Evolutionary conservation across 805 yeast genomes (phyloP).

Genomic region (Danielozyma ontarioensis): DNA sequence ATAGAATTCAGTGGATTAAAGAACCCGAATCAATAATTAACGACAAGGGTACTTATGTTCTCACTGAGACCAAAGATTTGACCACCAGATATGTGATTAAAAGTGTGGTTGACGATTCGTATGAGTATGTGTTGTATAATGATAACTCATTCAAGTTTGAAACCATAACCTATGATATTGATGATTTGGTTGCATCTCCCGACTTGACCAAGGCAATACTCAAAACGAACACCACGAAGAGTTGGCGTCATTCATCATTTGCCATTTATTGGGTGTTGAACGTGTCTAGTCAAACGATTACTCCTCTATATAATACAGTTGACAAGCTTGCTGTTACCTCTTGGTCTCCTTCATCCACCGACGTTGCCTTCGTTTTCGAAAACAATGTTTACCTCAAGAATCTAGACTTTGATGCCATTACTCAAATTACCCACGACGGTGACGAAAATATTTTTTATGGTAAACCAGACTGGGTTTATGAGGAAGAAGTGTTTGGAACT

Average conservation of each 20-base stretch:
- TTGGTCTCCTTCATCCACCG: slow-evolving; percentile 71
- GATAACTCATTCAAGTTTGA: slow-evolving; percentile 42
- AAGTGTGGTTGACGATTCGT: slow-evolving; percentile 42
- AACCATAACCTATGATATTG: slow-evolving; percentile 41
- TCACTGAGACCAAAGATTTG: slow-evolving; percentile 32
- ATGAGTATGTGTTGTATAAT: slow-evolving; percentile 43
- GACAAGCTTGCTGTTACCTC: slow-evolving; percentile 47
- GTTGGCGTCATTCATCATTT: slow-evolving; percentile 68
- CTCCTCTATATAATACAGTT: slow-evolving; percentile 17
- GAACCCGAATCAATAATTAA: slow-evolving; percentile 42
- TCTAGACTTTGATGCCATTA: slow-evolving; percentile 17
- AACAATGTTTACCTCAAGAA: slow-evolving; percentile 65
- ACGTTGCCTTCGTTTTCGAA: slow-evolving; percentile 61
- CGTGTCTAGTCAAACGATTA: slow-evolving; percentile 16
- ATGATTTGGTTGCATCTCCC: slow-evolving; percentile 59
- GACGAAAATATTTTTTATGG: slow-evolving; percentile 73
- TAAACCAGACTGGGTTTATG: slow-evolving; percentile 92
- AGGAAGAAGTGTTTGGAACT: slow-evolving; percentile 75
- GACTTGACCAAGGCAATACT: slow-evolving; percentile 55
- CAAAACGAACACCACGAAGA: slow-evolving; percentile 55
- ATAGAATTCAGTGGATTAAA: slow-evolving; percentile 67
- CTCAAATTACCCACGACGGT: slow-evolving; percentile 66
- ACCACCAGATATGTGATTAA: slow-evolving; percentile 50
- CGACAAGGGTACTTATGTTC: slow-evolving; percentile 66
- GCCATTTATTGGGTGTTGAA: slow-evolving; percentile 63